phyloP scores from a whole-genome alignment of 192 early-diverging fungal species.

The Backusella macrospora region DNA sequence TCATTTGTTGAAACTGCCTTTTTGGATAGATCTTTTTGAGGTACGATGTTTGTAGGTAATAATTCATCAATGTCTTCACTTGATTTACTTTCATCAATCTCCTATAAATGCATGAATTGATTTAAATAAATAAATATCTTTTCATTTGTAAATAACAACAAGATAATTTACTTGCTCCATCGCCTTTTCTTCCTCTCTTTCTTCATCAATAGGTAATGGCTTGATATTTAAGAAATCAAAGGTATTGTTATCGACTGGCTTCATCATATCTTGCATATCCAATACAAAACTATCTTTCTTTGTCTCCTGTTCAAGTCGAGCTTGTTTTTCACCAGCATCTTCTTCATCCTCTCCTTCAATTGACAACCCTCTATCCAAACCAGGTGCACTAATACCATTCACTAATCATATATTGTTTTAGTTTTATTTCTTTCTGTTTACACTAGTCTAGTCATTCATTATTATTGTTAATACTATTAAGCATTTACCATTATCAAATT shows the following conservation, averaged over 20 bases:
- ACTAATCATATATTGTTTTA: neutral
- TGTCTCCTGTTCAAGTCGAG: neutral
- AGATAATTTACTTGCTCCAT: no score
- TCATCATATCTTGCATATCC: constrained; percentile 40
- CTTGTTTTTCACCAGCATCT: neutral
- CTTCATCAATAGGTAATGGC: neutral
- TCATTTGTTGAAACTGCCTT: constrained; percentile 21
- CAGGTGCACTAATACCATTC: constrained; percentile 58
- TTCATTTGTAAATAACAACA: neutral
- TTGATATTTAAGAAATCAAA: constrained; percentile 37
- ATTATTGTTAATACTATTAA: no score
- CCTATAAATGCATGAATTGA: neutral
- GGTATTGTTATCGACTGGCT: neutral
- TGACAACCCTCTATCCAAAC: constrained; percentile 68
- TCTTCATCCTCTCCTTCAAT: constrained; percentile 44
- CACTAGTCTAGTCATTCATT: constrained; percentile 17
- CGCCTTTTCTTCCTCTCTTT: neutral
- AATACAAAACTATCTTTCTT: constrained; percentile 18
- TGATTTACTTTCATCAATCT: neutral
- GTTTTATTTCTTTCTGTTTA: neutral
- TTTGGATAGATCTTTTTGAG: constrained; percentile 13
- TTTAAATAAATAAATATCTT: neutral
- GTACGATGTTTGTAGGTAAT: constrained; percentile 29
- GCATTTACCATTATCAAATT: constrained; percentile 32
- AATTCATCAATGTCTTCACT: constrained; percentile 35